phyloP scores from a whole-genome alignment of 441 rosid genomes.

The Macaranga tanarius region DNA sequence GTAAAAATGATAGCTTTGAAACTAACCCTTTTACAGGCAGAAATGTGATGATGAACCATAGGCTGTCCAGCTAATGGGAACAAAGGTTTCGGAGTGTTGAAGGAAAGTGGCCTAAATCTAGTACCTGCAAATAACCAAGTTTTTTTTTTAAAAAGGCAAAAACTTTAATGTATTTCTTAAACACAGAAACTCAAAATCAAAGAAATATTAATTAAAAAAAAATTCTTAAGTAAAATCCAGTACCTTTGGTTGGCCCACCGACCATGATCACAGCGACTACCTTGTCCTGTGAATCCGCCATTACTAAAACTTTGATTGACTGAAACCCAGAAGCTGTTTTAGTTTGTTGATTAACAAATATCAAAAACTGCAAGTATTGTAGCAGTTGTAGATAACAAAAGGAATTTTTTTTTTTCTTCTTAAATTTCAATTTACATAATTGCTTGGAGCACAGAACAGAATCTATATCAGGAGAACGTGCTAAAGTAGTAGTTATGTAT shows the following conservation, averaged over 20 bases:
- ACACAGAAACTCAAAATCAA: background rate
- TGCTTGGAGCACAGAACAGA: no score
- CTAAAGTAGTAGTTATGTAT: no score
- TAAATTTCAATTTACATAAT: no score
- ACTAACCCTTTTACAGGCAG: constrained; percentile 75
- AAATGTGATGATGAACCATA: constrained; percentile 85
- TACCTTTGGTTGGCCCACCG: constrained; percentile 90
- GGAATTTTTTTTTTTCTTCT: no score
- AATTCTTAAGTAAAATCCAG: background rate
- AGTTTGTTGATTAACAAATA: background rate
- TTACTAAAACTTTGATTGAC: background rate
- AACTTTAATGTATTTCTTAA: background rate
- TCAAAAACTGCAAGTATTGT: background rate
- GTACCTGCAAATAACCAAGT: constrained; percentile 60
- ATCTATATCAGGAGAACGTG: no score
- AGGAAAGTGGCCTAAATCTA: constrained; percentile 74
- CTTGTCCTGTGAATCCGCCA: constrained; percentile 39
- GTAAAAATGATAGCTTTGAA: no score
- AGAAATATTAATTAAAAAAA: background rate
- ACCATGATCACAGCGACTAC: constrained; percentile 90
- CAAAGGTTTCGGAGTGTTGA: constrained; percentile 70
- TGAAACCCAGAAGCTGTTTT: background rate
- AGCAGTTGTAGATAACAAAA: no score
- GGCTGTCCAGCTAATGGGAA: constrained; percentile 92
- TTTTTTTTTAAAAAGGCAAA: background rate